phyloP scores from a whole-genome alignment of 1,139 yeast genomes.

The Saccharomycopsis crataegensis region DNA sequence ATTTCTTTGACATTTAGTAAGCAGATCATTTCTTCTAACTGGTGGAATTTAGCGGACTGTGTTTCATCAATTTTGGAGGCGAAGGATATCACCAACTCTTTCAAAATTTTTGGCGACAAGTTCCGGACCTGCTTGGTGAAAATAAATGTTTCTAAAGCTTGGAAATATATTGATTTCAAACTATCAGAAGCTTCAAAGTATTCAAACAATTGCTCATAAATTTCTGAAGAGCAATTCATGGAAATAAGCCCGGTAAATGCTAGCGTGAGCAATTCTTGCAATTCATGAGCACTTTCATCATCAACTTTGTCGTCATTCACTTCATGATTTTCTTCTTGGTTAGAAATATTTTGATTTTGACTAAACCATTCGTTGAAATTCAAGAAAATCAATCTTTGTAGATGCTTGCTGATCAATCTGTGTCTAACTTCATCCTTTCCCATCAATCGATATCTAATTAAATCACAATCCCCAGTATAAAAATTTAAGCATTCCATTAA shows the following conservation, averaged over 20 bases:
- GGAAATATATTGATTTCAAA: slow-evolving; percentile 37
- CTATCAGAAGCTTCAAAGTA: slow-evolving; percentile 27
- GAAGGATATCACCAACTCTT: slow-evolving; percentile 48
- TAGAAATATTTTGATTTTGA: not conserved
- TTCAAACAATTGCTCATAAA: slow-evolving; percentile 52
- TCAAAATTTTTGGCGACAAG: slow-evolving; percentile 58
- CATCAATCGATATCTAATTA: slow-evolving; percentile 49
- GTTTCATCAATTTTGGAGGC: slow-evolving; percentile 22
- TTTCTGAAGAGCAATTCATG: slow-evolving; percentile 25
- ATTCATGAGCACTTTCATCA: slow-evolving; percentile 33
- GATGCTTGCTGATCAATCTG: slow-evolving; percentile 43
- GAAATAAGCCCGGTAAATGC: slow-evolving; percentile 9
- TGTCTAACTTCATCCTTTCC: slow-evolving; percentile 37
- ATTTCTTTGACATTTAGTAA: slow-evolving; percentile 54
- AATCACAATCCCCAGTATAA: slow-evolving; percentile 44
- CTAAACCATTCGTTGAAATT: slow-evolving; percentile 38
- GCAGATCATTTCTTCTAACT: slow-evolving; percentile 60
- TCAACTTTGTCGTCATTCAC: slow-evolving; percentile 44
- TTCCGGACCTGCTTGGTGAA: slow-evolving; percentile 36
- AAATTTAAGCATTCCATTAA: slow-evolving; percentile 27
- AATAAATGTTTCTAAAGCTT: slow-evolving; percentile 44
- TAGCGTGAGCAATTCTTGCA: slow-evolving; percentile 1
- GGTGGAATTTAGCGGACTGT: slow-evolving; percentile 33
- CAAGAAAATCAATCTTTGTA: slow-evolving; percentile 49
- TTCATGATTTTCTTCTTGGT: slow-evolving; percentile 36